Evolutionary conservation across 306 rosid species (phyloP).

Genomic region (Spatholobus suberectus): DNA sequence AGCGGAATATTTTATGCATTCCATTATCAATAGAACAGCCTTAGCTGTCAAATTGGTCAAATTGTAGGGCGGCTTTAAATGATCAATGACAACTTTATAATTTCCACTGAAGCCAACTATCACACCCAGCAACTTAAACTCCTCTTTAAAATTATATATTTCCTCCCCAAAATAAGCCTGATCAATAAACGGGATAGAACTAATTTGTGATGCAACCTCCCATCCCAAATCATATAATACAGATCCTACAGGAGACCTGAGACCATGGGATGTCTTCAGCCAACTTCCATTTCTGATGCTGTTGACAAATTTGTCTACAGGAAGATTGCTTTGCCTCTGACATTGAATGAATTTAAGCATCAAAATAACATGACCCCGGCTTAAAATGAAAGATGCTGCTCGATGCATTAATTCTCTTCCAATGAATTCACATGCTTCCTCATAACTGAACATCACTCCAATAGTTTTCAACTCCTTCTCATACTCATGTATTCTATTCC

Average conservation of each 20-base stretch:
- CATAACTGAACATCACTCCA: conserved; percentile 71
- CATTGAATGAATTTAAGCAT: conserved; percentile 61
- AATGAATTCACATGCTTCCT: conserved; percentile 66
- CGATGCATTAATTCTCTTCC: conserved; percentile 65
- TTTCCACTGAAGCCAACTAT: conserved; percentile 40
- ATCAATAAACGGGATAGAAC: conserved; percentile 72
- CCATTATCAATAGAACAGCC: conserved; percentile 47
- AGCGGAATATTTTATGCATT: conserved; percentile 34
- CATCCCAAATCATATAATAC: conserved; percentile 59
- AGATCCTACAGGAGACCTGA: conserved; percentile 63
- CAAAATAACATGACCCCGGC: conserved; percentile 45
- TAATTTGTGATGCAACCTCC: conserved; percentile 58
- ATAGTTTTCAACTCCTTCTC: conserved; percentile 60
- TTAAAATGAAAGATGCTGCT: conserved; percentile 50
- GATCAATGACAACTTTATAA: conserved; percentile 49
- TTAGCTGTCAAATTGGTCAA: conserved; percentile 47
- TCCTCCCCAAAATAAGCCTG: conserved; percentile 54
- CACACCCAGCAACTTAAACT: conserved; percentile 74
- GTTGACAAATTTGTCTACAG: conserved; percentile 45
- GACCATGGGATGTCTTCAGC: conserved; percentile 63
- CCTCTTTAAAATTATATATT: conserved; percentile 51
- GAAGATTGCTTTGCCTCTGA: conserved; percentile 40
- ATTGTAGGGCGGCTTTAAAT: conserved; percentile 54
- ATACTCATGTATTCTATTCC: conserved; percentile 43
- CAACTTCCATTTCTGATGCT: conserved; percentile 52